A percentile compares a stretch with the other conserved stretches of the same genome.
These are phyloP conservation scores for Fusarium torreyae DNA, from an alignment of 2,329 filamentous ascomycete genomes.

Conservation along the genomic window DNA sequence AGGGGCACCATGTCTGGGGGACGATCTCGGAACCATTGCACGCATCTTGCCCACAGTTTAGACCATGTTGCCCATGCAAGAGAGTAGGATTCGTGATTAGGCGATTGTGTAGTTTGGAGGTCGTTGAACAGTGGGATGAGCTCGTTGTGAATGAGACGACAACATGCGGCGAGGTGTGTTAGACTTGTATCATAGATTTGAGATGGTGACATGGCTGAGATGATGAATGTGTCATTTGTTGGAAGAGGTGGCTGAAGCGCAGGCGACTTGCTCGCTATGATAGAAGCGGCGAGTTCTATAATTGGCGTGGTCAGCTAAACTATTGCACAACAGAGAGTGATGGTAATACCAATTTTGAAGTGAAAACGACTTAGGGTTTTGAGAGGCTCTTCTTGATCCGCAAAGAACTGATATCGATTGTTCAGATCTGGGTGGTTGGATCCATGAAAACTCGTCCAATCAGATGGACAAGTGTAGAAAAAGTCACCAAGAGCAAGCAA, in stretches of 20 bases:
- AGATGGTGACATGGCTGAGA: neutral
- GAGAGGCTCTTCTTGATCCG: constrained; percentile 12
- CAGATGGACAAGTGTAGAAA: constrained; percentile 23
- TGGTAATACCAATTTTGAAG: constrained; percentile 13
- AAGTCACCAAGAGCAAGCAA: constrained; percentile 16
- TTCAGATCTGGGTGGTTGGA: neutral
- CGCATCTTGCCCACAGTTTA: constrained; percentile 14
- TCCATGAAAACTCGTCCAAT: constrained; percentile 2
- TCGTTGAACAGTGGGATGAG: constrained; percentile 19
- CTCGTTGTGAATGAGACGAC: constrained; percentile 6
- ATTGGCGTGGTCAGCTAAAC: neutral
- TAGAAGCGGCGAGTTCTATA: constrained; percentile 23
- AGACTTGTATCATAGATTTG: constrained; percentile 14
- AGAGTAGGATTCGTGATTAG: constrained; percentile 17
- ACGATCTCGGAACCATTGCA: constrained; percentile 27
- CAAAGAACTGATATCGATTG: constrained; percentile 16
- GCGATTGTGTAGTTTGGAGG: constrained; percentile 7
- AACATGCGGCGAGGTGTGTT: constrained; percentile 15
- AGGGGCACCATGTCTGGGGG: constrained; percentile 23
- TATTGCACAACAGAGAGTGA: rapidly evolving
- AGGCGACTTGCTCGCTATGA: neutral
- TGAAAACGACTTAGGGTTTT: constrained; percentile 21
- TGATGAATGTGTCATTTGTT: neutral
- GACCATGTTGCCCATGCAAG: constrained; percentile 25
- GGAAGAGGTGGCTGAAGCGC: neutral